Conservation (phyloP, 306 rosid genomes). For the Rubus parviflorus region DNA sequence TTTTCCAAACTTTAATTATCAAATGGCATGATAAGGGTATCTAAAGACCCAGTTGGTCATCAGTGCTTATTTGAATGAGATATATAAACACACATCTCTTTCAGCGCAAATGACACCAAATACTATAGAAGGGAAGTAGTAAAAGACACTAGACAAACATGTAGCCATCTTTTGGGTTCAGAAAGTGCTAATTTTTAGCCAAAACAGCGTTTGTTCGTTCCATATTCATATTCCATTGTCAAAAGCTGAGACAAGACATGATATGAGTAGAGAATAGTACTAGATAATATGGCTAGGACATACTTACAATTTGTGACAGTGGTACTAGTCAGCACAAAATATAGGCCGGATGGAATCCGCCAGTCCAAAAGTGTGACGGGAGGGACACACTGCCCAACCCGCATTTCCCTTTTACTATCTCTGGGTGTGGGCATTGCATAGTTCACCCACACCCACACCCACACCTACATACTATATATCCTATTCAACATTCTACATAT, state of each 20-base stretch:
- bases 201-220: background rate
- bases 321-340: background rate
- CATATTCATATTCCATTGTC: background rate
- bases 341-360: background rate
- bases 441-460: background rate
- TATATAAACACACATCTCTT: too few species aligned
- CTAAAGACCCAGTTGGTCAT: too few species aligned
- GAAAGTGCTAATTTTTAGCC: background rate
- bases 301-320: background rate
- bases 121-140: background rate
- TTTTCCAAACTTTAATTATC: too few species aligned
- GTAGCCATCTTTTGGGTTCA: background rate
- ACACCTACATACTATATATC: conserved; percentile 7
- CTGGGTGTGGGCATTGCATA: background rate
- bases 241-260: background rate
- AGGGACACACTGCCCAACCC: conserved; percentile 6
- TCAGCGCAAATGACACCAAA: too few species aligned
- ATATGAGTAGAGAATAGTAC: background rate
- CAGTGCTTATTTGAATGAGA: too few species aligned
- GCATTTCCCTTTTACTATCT: background rate
- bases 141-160: background rate
- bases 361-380: conserved; percentile 9
- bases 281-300: background rate
- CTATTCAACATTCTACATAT: background rate
- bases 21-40: too few species aligned